Base-by-base conservation (phyloP, 805 yeast species). In the Yarrowia sp. region DNA sequence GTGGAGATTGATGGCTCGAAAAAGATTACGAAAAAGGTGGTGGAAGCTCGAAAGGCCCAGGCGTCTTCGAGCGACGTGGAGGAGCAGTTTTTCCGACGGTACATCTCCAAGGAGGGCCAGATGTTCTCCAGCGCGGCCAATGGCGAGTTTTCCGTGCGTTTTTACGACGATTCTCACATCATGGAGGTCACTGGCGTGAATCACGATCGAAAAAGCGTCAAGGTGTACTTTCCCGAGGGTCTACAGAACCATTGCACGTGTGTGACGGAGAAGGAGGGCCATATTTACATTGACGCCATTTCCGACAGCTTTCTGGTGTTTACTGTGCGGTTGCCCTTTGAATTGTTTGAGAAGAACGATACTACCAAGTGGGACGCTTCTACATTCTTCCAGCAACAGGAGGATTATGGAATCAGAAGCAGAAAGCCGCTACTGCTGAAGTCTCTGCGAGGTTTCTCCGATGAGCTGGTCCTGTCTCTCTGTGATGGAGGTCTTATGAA, bases 401-500 rank as follows among this genome's bases (percentile, higher is more conserved):
- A 43, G 35, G 51, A 43, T 8, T 58, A 58, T 33, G 51, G 35
- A 6, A 35, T 58, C n/a, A 41, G 51, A 43, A 58, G 43, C 51
- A 15, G 64, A 33, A 35, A 43, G 35, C 64, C 64, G 7, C 43
- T 43, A 4, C 31, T 55, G 10, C 61, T 55, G 28, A 22, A 55
- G 39, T 31, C 61, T 7, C 47, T 55, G 15, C 39, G 32, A 38
- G 61, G 61, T 38, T 22, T 28, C 28, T 35, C 61, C 8, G 47
- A 55, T 32, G 61, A 55, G 17, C 61, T 55, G 7, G 61, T 55
- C 4, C 38, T 55, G n/a, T 55, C 61, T 3, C 15, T 58, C 4
- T 43, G 51, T 18, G 64, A 58, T 18, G 64, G 64, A 43, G 64
- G 64, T 11, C 43, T 58, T n/a, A 43, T 58, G 51, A 43, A 44